Evolutionary conservation across 2,329 filamentous ascomycete genomes (phyloP), one percentile per base, ranked within the genome.

Genomic region (Aspergillus thermomutatus): DNA sequence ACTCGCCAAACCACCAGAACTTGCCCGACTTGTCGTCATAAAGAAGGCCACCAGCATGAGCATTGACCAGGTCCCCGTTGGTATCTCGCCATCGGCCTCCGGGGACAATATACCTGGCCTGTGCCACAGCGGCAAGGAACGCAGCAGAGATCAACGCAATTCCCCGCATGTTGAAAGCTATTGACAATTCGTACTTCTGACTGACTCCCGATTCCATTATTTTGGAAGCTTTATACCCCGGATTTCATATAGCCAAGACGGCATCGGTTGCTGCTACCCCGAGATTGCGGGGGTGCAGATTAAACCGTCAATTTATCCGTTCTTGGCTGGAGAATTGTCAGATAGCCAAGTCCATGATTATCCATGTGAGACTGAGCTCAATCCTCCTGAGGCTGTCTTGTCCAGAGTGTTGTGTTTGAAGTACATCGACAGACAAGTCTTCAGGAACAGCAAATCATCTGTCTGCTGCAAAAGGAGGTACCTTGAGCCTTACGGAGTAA

Each of bases 1-100:
- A 82, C 65, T 87, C 84, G 37, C 84, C 84, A 55, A 86, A 87
- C 77, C 79, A 81, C 71, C 80, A 87, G 66, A 84, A 87, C 57
- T 77, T 82, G 17, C 80, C 80, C 0, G 77, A 78, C 4, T 78
- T 76, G 41, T 80, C 69, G 43, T 86, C 82, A 0, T 82, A 66
- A 0, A 79, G 79, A 6, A 87, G 74, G 11, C 79, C 80, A 1
- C 84, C 84, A 1, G 84, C 85, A 65, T 87, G 84, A 1, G 84
- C 84, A 52, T 85, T 87, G 53, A 87, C 79, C 11, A 85, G 66
- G n/a, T 82, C 79, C 0, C 83, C 83, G 2, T 84, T 77, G 0
- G 82, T 87, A 60, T 86, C 84, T 19, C 72, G 77, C 85, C 85
- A 87, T 66, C 83, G 74, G 0, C 77, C 84, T 3, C 84, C 84